These are phyloP conservation scores for Helianthus tuberosus DNA, from an alignment of 129 eudicot species.

Conservation along the genomic window DNA sequence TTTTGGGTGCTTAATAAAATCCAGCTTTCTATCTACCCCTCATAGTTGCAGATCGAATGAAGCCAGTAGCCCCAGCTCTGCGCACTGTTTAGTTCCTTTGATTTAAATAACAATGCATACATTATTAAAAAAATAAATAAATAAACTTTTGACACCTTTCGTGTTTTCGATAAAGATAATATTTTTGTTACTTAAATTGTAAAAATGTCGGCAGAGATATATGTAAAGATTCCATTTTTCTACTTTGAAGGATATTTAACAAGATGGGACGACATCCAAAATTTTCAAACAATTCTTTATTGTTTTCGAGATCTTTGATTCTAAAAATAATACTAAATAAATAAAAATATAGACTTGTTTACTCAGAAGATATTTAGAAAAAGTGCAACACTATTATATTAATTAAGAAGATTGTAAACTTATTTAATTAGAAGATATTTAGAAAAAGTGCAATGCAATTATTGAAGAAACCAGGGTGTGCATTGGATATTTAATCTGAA, in stretches of 20 bases:
- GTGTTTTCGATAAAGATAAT: not conserved
- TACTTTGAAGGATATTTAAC: not conserved
- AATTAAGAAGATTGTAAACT: not conserved
- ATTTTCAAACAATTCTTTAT: not conserved
- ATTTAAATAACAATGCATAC: not conserved
- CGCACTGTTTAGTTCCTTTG: not conserved
- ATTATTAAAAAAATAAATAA: not conserved
- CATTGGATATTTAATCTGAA: constrained; percentile 24
- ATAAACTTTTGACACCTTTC: not conserved
- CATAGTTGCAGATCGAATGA: not conserved
- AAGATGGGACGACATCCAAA: not conserved
- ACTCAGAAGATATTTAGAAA: constrained; percentile 12
- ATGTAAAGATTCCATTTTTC: not conserved
- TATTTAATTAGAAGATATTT: constrained; percentile 23
- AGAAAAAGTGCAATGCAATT: constrained; percentile 34
- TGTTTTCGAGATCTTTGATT: not conserved
- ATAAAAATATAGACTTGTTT: not conserved
- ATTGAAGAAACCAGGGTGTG: constrained; percentile 29
- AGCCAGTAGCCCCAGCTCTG: not conserved
- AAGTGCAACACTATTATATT: not conserved
- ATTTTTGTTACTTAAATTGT: not conserved
- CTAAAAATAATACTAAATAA: not conserved
- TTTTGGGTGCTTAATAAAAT: no score
- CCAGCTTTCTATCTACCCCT: no score
- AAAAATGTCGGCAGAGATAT: not conserved